phyloP scores from a whole-genome alignment of 163 green algal genomes.

The Dunaliella salina region DNA sequence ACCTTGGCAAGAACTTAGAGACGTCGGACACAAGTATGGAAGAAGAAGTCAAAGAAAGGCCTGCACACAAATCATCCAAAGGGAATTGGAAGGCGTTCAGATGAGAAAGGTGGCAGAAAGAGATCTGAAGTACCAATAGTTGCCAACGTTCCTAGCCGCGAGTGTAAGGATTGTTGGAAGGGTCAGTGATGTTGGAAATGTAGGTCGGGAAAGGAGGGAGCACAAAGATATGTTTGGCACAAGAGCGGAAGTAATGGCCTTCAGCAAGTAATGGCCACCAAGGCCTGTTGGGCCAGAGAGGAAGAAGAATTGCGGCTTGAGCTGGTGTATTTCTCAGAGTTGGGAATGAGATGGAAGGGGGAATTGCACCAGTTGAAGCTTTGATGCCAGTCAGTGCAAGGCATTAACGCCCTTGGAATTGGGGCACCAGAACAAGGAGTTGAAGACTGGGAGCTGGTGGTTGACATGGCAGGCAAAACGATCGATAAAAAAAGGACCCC shows the following conservation, averaged over 20 bases:
- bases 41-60: neutral
- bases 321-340: neutral
- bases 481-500: neutral
- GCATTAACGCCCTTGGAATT: neutral
- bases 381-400: neutral
- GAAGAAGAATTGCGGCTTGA: neutral
- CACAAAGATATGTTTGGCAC: neutral
- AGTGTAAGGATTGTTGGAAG: no score
- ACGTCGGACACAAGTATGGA: neutral
- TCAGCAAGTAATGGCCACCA: neutral
- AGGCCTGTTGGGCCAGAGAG: no score
- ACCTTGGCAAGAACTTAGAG: neutral
- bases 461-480: neutral
- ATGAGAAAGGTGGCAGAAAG: no score
- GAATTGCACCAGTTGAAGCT: neutral
- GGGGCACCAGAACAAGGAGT: neutral
- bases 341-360: neutral
- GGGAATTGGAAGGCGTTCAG: no score
- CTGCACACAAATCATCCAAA: no score
- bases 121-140: no score
- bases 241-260: neutral
- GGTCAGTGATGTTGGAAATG: neutral
- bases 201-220: neutral
- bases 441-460: neutral
- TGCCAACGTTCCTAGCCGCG: neutral